Base-by-base conservation (phyloP, 2,329 filamentous ascomycete genomes). In the Neospermospora avenae region DNA sequence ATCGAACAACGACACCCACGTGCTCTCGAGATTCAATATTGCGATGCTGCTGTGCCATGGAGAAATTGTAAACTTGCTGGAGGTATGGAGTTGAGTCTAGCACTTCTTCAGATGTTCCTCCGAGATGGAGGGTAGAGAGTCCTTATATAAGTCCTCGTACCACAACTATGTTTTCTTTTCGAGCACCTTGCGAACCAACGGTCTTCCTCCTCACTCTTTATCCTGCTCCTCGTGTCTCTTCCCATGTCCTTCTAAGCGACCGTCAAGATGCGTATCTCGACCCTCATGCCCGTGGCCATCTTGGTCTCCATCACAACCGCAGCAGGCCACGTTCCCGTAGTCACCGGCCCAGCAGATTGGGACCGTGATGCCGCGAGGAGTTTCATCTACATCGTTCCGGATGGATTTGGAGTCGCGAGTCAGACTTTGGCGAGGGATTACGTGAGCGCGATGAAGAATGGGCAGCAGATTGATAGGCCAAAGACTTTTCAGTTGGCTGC, bases 381-480 rank as follows among this genome's bases (percentile, higher is more conserved):
- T 8, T 52, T 57, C 45, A 57, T 57, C 41, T 57, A 57, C 37
- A 52, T 57, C 34, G 55, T 57, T 7, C 55, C 45, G 10, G 55
- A 57, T 34, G 55, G 55, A 18, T 57, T 41, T 42, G 55, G 55
- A 13, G 16, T 35, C 11, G 55, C 44, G 10, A 42, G 34, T 5
- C 55, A 57, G 45, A 51, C 45, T 22, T 24, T 57, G 34, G 55
- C 55, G 8, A 24, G 55, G 10, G 45, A 57, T 41, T 51, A 51
- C 34, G 55, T 41, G 1, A 51, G 45, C 6, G 18, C 25, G 13
- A 31, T 57, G n/a, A 49, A 24, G 25, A 57, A 57, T 46, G 55
- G 55, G 4, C 45, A 39, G 34, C 49, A 57, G 10, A 35, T 44
- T 16, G 45, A 16, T 1, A 16, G 35, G 22, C 55, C 55, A 0